Conservation (phyloP, 208 protist genomes). For the Novymonas esmeraldas region DNA sequence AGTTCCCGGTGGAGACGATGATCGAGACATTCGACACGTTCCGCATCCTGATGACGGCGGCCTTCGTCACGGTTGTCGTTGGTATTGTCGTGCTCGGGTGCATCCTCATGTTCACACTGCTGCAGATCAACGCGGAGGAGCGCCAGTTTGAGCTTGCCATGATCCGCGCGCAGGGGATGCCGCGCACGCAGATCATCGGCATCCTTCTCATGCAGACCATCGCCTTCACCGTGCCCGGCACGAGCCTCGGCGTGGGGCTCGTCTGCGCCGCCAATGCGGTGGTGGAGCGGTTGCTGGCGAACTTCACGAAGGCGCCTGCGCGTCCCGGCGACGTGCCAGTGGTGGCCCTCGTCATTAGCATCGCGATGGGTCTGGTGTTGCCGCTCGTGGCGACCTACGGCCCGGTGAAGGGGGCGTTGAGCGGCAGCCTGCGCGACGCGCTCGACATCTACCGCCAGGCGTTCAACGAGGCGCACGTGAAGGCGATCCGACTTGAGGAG, state of each 20-base stretch:
- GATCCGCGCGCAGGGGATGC: slow-evolving; percentile 94
- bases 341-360: slow-evolving; percentile 60
- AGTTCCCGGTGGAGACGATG: slow-evolving; percentile 55
- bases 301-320: slow-evolving; percentile 53
- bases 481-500: slow-evolving; percentile 87
- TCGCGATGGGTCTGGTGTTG: slow-evolving; percentile 69
- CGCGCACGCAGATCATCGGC: slow-evolving; percentile 64
- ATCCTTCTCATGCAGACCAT: slow-evolving; percentile 87
- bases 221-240: slow-evolving; percentile 91
- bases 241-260: slow-evolving; percentile 70
- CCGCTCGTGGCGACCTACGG: slow-evolving; percentile 85
- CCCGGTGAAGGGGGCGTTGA: slow-evolving; percentile 83
- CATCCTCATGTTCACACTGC: slow-evolving; percentile 92
- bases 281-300: slow-evolving; percentile 63
- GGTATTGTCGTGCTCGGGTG: slow-evolving; percentile 86
- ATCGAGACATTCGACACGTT: slow-evolving; percentile 78
- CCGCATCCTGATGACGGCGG: slow-evolving; percentile 79
- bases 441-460: slow-evolving; percentile 94
- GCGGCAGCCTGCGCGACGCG: slow-evolving; percentile 88
- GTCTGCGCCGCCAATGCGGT: slow-evolving; percentile 69
- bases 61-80: slow-evolving; percentile 83
- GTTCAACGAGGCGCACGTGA: slow-evolving; percentile 88
- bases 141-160: slow-evolving; percentile 98
- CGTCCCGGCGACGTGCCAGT: slow-evolving; percentile 28
- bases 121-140: slow-evolving; percentile 94